These are phyloP conservation scores for Coffea humblotiana DNA, from an alignment of 305 asterid species.

Conservation along the genomic window DNA sequence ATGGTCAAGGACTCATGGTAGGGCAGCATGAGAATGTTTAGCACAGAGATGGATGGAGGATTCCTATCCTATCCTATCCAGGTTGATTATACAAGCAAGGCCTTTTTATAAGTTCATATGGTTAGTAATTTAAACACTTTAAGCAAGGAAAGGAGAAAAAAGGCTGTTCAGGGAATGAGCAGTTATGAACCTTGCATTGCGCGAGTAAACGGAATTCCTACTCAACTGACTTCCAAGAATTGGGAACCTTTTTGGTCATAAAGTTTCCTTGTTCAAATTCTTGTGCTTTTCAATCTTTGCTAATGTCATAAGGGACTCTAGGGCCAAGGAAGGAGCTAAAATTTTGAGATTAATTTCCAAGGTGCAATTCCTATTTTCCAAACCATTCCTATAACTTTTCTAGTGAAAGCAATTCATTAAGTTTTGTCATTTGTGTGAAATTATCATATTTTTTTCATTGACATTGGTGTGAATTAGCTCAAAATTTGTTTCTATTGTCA, in stretches of 20 bases:
- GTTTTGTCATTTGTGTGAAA: neutral
- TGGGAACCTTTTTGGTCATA: neutral
- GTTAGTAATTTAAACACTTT: neutral
- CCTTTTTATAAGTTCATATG: constrained; percentile 14
- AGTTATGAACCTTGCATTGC: neutral
- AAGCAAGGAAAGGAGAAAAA: neutral
- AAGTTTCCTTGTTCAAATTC: neutral
- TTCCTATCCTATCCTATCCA: constrained; percentile 14
- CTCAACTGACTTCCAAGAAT: neutral
- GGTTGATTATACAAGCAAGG: constrained; percentile 33
- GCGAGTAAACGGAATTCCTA: neutral
- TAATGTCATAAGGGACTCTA: no score
- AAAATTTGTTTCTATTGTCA: neutral
- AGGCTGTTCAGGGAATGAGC: neutral
- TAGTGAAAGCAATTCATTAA: no score
- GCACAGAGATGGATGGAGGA: constrained; percentile 15
- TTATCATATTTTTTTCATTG: no score
- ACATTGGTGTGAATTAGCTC: neutral
- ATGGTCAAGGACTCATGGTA: constrained; percentile 8
- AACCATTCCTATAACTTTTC: no score
- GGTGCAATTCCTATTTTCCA: no score
- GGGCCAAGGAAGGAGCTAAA: no score
- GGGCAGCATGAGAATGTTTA: constrained; percentile 22
- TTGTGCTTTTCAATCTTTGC: neutral
- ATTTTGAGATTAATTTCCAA: neutral